These are phyloP conservation scores for Mucor indicus DNA, from an alignment of 371 early-diverging fungal genomes.

Conservation along the genomic window DNA sequence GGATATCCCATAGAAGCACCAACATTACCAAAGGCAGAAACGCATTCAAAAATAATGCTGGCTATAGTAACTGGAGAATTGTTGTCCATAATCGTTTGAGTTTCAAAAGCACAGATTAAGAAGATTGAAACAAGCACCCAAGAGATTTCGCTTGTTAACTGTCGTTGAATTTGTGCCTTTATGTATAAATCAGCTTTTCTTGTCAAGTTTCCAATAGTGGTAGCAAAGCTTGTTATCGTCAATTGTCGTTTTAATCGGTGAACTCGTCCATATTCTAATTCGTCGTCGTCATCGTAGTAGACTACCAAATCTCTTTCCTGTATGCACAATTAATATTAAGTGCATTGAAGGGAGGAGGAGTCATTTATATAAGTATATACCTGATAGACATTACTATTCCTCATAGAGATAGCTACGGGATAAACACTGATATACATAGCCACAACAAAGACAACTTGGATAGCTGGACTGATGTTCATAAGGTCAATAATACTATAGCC, in stretches of 20 bases:
- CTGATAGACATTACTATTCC: slow-evolving; percentile 39
- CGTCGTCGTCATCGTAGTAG: slow-evolving; percentile 25
- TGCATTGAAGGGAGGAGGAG: too few relatives aligned
- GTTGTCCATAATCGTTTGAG: slow-evolving; percentile 27
- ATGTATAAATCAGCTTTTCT: slow-evolving; percentile 47
- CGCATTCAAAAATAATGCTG: slow-evolving; percentile 46
- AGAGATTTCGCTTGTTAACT: slow-evolving; percentile 45
- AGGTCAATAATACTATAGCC: slow-evolving; percentile 30
- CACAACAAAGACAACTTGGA: slow-evolving; percentile 26
- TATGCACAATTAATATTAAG: too few relatives aligned
- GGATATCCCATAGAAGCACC: slow-evolving; percentile 45
- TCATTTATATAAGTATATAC: slow-evolving; percentile 5
- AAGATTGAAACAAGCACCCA: slow-evolving; percentile 45
- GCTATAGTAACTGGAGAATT: slow-evolving; percentile 36
- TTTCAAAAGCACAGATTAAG: slow-evolving; percentile 29
- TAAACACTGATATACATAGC: slow-evolving; percentile 41
- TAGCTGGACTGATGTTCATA: slow-evolving; percentile 25
- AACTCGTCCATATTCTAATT: slow-evolving; percentile 14
- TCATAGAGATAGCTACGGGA: slow-evolving; percentile 40
- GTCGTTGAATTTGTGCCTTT: slow-evolving; percentile 43
- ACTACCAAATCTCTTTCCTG: slow-evolving; percentile 50
- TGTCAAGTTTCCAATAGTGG: slow-evolving; percentile 25
- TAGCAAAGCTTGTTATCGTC: slow-evolving; percentile 38
- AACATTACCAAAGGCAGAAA: slow-evolving; percentile 47
- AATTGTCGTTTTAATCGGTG: slow-evolving; percentile 28